A percentile compares a stretch with the other conserved stretches of the same genome.
These are phyloP conservation scores for Opeltia flavorubescens DNA, from an alignment of 495 filamentous ascomycete genomes.

Conservation along the genomic window DNA sequence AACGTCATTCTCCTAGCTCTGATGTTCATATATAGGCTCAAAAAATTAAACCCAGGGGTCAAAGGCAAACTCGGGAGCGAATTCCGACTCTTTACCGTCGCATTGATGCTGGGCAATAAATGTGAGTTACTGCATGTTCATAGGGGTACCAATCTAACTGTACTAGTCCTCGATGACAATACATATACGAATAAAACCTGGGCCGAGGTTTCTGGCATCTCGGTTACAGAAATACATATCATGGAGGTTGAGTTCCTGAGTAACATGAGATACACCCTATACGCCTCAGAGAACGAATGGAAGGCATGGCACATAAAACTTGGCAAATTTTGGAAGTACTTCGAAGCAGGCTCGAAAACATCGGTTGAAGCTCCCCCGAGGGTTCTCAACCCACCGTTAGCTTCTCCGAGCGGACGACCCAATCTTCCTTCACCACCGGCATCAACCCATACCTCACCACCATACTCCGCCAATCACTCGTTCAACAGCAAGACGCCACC, in stretches of 20 bases:
- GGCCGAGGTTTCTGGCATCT: slow-evolving; percentile 94
- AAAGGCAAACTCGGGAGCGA: slow-evolving; percentile 89
- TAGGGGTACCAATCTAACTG: slow-evolving; percentile 17
- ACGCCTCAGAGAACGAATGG: slow-evolving; percentile 75
- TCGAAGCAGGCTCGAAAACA: slow-evolving; percentile 45
- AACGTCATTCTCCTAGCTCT: slow-evolving; percentile 89
- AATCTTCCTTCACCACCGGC: slow-evolving; percentile 42
- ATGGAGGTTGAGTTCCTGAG: slow-evolving; percentile 99
- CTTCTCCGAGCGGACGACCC: slow-evolving; percentile 17
- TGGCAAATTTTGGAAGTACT: slow-evolving; percentile 63
- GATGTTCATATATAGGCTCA: slow-evolving; percentile 86
- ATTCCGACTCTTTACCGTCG: slow-evolving; percentile 87
- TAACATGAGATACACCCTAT: slow-evolving; percentile 91
- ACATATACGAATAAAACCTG: slow-evolving; percentile 99
- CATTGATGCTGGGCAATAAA: slow-evolving; percentile 97
- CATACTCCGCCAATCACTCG: slow-evolving; percentile 17
- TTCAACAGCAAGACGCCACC: slow-evolving; percentile 11
- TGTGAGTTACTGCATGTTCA: slow-evolving; percentile 38
- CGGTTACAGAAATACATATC: slow-evolving; percentile 88
- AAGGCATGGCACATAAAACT: slow-evolving; percentile 70
- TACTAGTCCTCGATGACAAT: slow-evolving; percentile 82
- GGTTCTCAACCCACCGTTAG: slow-evolving; percentile 7
- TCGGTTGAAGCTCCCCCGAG: slow-evolving; percentile 9
- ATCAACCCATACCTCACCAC: slow-evolving; percentile 30
- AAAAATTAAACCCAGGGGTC: slow-evolving; percentile 73